Evolutionary conservation across 257 asterid genomes (phyloP), one percentile per base, ranked within the genome.

Genomic region (Solanum etuberosum): DNA sequence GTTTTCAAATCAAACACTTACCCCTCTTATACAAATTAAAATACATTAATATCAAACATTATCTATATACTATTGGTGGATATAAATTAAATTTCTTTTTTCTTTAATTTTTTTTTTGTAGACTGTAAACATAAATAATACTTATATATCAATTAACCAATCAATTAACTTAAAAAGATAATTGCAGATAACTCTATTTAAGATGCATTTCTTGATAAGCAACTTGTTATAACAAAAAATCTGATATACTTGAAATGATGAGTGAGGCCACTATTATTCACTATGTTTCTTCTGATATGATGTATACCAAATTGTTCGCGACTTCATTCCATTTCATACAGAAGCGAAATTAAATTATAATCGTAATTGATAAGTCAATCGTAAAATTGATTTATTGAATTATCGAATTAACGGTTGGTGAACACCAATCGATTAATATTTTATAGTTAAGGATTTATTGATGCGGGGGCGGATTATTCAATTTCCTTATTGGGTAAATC

Each of bases 31-130:
- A 67, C 21, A 27, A 3, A 12, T 67, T 3, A 27, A 27, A 67
- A 67, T 14, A 27, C 35, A 2, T 27, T 27, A 25, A 5, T 6
- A 65, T 65, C 12, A 61, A 61, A 4, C 12, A 21, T 13, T 61
- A 23, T 23, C 12, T 0, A 51, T 61, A 61, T 61, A 65, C 18
- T 65, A 14, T 2, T 5, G 6, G 72, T 5, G 18, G 14, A 25
- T 65, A 25, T 25, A 65, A 25, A 14, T 46, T 46, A 13, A 46
- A 46, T 46, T 46, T 46, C 18, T 12, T 43, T 43, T 43, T 43
- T 1, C 7, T 43, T 42, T 0, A 38, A 7, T 7, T 37, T 21
- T 9, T 1, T n/a, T 1, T 1, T 25, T 5, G 8, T n/a, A 12
- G 9, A 65, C 6, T 65, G 4, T 25, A 6, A 5, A 25, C 29